Percentiles rank a stretch among this genome's conserved stretches.
phyloP scores from a whole-genome alignment of 208 protist species.

The Leishmania tropica region DNA sequence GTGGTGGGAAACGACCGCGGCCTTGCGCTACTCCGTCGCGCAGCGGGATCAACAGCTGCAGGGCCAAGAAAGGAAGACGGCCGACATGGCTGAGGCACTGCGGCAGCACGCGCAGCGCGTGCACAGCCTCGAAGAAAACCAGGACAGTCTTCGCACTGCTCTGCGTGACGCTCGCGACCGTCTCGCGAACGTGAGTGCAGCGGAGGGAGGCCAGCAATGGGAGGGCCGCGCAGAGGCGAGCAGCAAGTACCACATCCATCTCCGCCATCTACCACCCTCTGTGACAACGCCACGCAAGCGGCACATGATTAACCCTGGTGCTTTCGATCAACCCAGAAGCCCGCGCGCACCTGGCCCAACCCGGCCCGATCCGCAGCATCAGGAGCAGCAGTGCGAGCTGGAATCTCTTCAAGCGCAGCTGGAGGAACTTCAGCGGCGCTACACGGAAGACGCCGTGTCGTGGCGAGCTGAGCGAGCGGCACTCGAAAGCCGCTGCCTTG shows the following conservation, averaged over 20 bases:
- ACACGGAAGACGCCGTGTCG: constrained; percentile 11
- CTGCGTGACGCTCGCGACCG: constrained; percentile 2
- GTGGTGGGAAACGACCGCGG: neutral
- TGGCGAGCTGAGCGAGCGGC: constrained; percentile 22
- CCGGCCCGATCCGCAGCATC: neutral
- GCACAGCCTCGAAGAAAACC: constrained; percentile 3
- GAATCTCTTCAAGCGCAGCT: constrained; percentile 11
- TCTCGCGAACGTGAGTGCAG: neutral
- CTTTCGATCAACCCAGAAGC: neutral
- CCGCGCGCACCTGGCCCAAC: neutral
- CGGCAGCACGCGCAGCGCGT: constrained; percentile 13
- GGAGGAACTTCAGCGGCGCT: constrained; percentile 9
- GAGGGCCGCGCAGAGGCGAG: neutral
- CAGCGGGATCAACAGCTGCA: constrained; percentile 20
- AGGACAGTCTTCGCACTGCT: neutral
- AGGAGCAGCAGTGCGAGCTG: neutral
- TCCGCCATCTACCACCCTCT: neutral
- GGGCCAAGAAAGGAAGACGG: constrained; percentile 3
- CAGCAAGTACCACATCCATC: neutral
- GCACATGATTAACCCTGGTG: neutral
- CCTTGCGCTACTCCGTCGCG: constrained; percentile 14
- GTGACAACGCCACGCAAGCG: neutral
- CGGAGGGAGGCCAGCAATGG: neutral
- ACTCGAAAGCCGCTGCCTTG: constrained; percentile 8
- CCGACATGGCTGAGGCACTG: constrained; percentile 7